Evolutionary conservation across 2,329 filamentous ascomycete genomes (phyloP), one percentile per base, ranked within the genome.

Genomic region (Mollisiaceae sp.): DNA sequence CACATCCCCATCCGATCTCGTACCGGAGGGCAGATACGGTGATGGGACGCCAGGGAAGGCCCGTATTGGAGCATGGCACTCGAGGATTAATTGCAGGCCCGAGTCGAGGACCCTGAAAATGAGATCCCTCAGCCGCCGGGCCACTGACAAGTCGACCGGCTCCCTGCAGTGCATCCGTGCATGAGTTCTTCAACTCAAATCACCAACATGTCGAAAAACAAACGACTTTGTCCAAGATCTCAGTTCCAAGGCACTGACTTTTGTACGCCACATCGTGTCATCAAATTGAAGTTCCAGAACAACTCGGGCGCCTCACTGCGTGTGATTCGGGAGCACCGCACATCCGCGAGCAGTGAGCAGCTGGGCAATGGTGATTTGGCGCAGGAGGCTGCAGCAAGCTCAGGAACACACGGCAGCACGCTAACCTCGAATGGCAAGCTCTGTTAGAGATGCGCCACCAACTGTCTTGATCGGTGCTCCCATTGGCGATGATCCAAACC

Each of bases 301-400:
- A 57, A n/a, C 32, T 57, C 55, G 39, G 55, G 55, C 55, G 55
- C 36, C 55, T 41, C 32, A 24, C 27, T 54, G 59, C 59, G n/a
- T 38, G 6, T 60, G 59, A 54, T 54, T 63, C 47, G 59, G 41
- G 47, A 57, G 35, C 38, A 61, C 60, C 52, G 43, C 24, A 20
- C 41, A 27, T 60, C 43, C 38, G 32, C 14, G 35, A 6, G 43
- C n/a, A 43, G 18, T 32, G 22, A 45, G 14, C 47, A 64, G 55
- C 32, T 63, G 61, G 27, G 22, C 39, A 24, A 24, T 35, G 32
- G 57, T 41, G 36, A 57, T 57, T 57, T 59, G 43, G 32, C 27
- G 35, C 32, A 60, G 43, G 43, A 60, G 41, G 59, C 59, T 60
- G 58, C 58, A 60, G 41, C 4, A 12, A 35, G 39, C 14, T 59